A percentile compares a stretch with the other conserved stretches of the same genome.
Conservation (phyloP, 257 asterid genomes). For the Datura wrightii region DNA sequence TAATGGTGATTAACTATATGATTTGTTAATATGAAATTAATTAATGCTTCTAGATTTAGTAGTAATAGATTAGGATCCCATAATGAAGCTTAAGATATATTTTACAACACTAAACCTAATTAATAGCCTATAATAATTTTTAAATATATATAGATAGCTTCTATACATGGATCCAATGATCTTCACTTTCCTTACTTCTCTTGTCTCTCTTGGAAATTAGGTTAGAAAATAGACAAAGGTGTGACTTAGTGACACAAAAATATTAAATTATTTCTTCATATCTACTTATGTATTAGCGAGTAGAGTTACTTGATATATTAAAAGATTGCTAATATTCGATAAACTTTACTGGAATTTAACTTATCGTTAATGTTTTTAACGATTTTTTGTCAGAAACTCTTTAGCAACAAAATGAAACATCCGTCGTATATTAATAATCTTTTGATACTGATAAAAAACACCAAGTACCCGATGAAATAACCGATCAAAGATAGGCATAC, state of each 20-base stretch:
- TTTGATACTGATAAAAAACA: background rate
- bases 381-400: background rate
- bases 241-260: background rate
- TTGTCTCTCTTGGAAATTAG: constrained; percentile 28
- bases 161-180: constrained; percentile 46
- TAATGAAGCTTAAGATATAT: constrained; percentile 35
- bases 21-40: constrained; percentile 45
- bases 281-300: background rate
- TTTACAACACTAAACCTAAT: constrained; percentile 38
- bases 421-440: background rate
- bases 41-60: constrained; percentile 36
- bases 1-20: constrained; percentile 32
- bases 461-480: background rate
- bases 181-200: constrained; percentile 32
- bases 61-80: constrained; percentile 44
- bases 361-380: background rate
- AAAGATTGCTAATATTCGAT: background rate
- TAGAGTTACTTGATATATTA: background rate
- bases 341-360: background rate
- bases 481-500: too few species aligned
- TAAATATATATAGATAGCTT: constrained; percentile 35
- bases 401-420: accelerated
- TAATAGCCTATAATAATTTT: constrained; percentile 30
- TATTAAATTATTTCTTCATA: background rate
- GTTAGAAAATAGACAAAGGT: constrained; percentile 30